Evolutionary conservation across 371 early-diverging fungal genomes (phyloP), one percentile per base, ranked within the genome.

Genomic region (Mortierella sp.): DNA sequence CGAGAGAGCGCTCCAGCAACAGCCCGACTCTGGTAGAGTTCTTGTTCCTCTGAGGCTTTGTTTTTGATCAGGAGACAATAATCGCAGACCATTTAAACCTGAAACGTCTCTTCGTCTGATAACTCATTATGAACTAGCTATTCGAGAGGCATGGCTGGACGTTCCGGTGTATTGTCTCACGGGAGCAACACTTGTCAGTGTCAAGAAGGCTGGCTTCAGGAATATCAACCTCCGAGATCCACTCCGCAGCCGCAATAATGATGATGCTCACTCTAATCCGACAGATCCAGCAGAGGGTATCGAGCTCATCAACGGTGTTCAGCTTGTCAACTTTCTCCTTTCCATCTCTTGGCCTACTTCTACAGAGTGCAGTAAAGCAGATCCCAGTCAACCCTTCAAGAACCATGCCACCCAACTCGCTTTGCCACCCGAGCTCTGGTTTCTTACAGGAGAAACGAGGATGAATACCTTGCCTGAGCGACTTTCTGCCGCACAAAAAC

Each of bases 121-220:
- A 5, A 15, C 43, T 18, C 23, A 11, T 0, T n/a, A 11, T n/a
- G 37, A 30, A 55, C 26, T 44, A 75, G 70, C 25, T 11, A 56
- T 66, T n/a, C 70, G 70, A 7, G 60, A 65, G 1, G 62, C 70
- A 7, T 75, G 75, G 75, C 70, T 75, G 9, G 46, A 48, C 52
- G 48, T 75, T 29, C 75, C 75, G 0, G 62, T 75, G 18, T 75
- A 66, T 23, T 66, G 66, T n/a, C 66, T 75, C 1, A 66, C 75
- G 51, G 75, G 75, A 25, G 64, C 62, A 7, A 75, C 75, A 3
- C 64, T 75, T 19, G 47, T 57, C 6, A 51, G 44, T 4, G 70
- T 75, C 18, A 19, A 62, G 23, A 29, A 25, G 29, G 70, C 46
- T 1, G 75, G 75, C 25, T 75, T 75, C 53, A 70, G 43, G 53